phyloP scores from a whole-genome alignment of 192 early-diverging fungal species.

The Entophlyctis luteolus region DNA sequence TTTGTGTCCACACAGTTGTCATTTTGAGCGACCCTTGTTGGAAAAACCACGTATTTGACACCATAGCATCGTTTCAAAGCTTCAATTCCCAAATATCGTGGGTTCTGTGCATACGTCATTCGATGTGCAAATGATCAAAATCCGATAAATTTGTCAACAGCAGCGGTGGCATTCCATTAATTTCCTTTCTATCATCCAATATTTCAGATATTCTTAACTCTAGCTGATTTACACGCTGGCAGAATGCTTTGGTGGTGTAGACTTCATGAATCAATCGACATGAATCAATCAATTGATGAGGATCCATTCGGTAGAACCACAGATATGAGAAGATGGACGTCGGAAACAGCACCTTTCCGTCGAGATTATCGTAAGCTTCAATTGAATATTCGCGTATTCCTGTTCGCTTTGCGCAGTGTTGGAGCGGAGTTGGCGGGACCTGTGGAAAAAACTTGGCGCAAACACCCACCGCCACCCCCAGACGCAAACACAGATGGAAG shows the following conservation, averaged over 20 bases:
- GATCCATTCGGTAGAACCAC: not conserved
- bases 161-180: too few relatives aligned
- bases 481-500: constrained; percentile 15
- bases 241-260: not conserved
- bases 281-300: not conserved
- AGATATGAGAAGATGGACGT: not conserved
- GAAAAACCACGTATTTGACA: too few relatives aligned
- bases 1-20: too few relatives aligned
- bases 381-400: not conserved
- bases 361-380: too few relatives aligned
- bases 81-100: too few relatives aligned
- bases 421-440: not conserved
- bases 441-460: not conserved
- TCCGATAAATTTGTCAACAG: too few relatives aligned
- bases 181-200: too few relatives aligned
- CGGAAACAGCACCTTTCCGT: too few relatives aligned
- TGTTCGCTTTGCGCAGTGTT: not conserved
- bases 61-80: too few relatives aligned
- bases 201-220: not conserved
- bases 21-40: too few relatives aligned
- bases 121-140: too few relatives aligned
- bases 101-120: too few relatives aligned
- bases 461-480: not conserved
- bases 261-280: not conserved
- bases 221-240: not conserved